Conservation (phyloP, 495 filamentous ascomycete genomes). For the Neurospora sp. region DNA sequence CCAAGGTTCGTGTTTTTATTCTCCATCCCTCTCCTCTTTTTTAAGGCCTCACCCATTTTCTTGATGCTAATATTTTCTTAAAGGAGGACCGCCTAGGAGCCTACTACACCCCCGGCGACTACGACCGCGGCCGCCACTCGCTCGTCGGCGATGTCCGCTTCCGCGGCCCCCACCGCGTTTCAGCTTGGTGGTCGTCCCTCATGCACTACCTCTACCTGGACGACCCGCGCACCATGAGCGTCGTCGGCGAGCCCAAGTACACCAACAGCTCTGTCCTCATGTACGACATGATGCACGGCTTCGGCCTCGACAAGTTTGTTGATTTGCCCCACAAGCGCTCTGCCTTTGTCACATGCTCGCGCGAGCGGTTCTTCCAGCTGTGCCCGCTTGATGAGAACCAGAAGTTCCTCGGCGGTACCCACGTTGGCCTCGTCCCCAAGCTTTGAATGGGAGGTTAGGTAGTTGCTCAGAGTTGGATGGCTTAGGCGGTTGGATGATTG, state of each 20-base stretch:
- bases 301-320: slow-evolving; percentile 54
- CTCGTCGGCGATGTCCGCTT: slow-evolving; percentile 54
- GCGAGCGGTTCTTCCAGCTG: slow-evolving; percentile 61
- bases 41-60: neutral
- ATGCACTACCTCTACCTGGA: slow-evolving; percentile 66
- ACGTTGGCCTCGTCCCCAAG: slow-evolving; percentile 37
- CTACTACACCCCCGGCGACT: slow-evolving; percentile 53
- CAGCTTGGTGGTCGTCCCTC: slow-evolving; percentile 57
- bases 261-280: slow-evolving; percentile 50
- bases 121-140: slow-evolving; percentile 59
- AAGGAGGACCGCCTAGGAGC: slow-evolving; percentile 59
- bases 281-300: slow-evolving; percentile 57
- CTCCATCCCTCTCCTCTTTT: neutral
- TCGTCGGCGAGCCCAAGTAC: slow-evolving; percentile 58
- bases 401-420: slow-evolving; percentile 36
- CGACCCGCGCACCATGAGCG: slow-evolving; percentile 51
- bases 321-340: slow-evolving; percentile 58
- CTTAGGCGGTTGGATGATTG: neutral
- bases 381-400: slow-evolving; percentile 47
- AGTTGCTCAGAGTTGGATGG: neutral
- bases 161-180: slow-evolving; percentile 55
- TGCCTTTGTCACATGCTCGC: slow-evolving; percentile 47
- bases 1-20: slow-evolving; percentile 38
- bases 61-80: neutral
- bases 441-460: slow-evolving; percentile 14